Evolutionary conservation across 2,329 filamentous ascomycete genomes (phyloP), one percentile per base, ranked within the genome.

Genomic region (Ophiocordyceps unilateralis): DNA sequence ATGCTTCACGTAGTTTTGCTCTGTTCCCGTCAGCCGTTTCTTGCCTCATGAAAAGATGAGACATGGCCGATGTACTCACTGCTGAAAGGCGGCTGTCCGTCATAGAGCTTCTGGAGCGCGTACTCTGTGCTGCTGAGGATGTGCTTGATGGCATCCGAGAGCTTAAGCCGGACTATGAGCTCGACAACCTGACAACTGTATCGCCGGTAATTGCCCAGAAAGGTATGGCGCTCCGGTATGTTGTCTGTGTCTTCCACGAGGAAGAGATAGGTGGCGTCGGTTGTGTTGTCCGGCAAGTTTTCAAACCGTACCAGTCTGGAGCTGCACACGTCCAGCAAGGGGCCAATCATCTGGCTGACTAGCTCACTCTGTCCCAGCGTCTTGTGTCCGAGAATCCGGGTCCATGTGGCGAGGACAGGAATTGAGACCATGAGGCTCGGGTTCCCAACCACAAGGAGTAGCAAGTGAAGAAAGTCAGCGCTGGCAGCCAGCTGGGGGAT

Each of bases 211-310:
- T 98, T 96, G 4, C 89, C 87, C 11, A 96, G 71, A 58, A 98
- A 98, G 1, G 87, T 86, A 61, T 98, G 91, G 21, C 87, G 76
- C 58, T 98, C 91, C 0, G 91, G 91, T 19, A 89, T 69, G 0
- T 89, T 96, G 55, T 98, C 91, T 44, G 94, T 93, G 56, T 98
- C 91, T 55, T 96, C 88, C 53, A 87, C 71, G 1, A 98, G 69
- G 50, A 94, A 91, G 11, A 85, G 67, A 45, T 87, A 74, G 0
- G 83, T 88, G 2, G 83, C 72, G 51, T 95, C 81, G 40, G 84
- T 75, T 0, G 80, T 82, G 48, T 93, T 83, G 48, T 89, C 79
- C 0, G 87, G 84, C 2, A 96, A 65, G 48, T 74, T 79, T 59
- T 98, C 91, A 59, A 93, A 98, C 43, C 85, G 80, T 46, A 96